Conservation (phyloP, 305 asterid genomes). For the Fraxinus latifolia region DNA sequence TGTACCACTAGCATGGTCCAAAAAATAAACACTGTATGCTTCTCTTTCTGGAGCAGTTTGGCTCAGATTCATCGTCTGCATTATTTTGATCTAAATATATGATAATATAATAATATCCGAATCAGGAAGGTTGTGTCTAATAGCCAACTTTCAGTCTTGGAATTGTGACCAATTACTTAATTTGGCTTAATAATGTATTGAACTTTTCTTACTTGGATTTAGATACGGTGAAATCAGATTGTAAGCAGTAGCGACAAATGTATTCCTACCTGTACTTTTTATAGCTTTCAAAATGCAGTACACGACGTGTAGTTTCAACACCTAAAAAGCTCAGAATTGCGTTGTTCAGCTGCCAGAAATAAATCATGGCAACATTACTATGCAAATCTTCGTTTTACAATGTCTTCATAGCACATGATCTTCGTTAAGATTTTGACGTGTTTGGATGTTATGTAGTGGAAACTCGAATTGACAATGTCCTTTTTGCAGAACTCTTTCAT, state of each 20-base stretch:
- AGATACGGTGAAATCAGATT: neutral
- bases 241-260: neutral
- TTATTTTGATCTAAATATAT: neutral
- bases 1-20: no score
- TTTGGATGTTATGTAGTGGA: neutral
- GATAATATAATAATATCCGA: neutral
- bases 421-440: neutral
- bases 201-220: neutral
- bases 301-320: neutral
- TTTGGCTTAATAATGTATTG: neutral
- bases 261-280: neutral
- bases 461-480: constrained; percentile 17
- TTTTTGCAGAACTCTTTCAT: constrained; percentile 45
- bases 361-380: neutral
- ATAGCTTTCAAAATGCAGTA: neutral
- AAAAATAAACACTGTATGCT: neutral
- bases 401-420: neutral
- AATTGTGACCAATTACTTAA: neutral
- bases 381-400: neutral
- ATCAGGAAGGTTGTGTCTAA: neutral
- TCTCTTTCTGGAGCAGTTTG: neutral
- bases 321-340: neutral
- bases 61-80: neutral
- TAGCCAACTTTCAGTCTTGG: neutral
- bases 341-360: constrained; percentile 2